These are phyloP conservation scores for Cladosporium austrohemisphaericum DNA, from an alignment of 2,329 filamentous ascomycete genomes.

Conservation along the genomic window DNA sequence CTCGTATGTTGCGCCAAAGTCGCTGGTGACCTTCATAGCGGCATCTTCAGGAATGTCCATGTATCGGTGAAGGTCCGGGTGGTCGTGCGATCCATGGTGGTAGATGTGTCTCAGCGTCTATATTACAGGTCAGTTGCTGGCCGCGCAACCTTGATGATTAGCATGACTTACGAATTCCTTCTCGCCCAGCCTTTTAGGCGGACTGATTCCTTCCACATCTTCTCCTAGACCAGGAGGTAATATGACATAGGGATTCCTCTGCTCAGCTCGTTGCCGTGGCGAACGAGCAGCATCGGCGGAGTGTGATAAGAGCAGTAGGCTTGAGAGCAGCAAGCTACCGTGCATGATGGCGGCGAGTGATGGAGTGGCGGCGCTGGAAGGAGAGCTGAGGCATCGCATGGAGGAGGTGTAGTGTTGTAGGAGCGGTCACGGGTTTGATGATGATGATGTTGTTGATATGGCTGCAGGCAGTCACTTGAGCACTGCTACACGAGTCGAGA, in stretches of 20 bases:
- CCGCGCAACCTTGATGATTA: background rate
- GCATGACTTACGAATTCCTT: conserved; percentile 28
- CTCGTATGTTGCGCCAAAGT: conserved; percentile 32
- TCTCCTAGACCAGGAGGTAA: conserved; percentile 21
- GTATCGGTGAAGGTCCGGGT: conserved; percentile 73
- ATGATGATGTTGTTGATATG: background rate
- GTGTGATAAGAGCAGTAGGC: conserved; percentile 20
- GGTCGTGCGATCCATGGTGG: conserved; percentile 79
- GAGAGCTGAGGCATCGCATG: conserved; percentile 23
- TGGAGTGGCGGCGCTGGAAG: conserved; percentile 13
- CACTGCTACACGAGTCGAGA: background rate
- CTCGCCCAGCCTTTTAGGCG: conserved; percentile 22
- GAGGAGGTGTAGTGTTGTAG: background rate
- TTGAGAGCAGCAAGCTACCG: conserved; percentile 22
- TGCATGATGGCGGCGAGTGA: conserved; percentile 19
- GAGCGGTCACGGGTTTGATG: conserved; percentile 1
- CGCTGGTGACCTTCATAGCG: conserved; percentile 25
- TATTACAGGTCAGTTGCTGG: background rate
- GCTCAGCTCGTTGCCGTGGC: conserved; percentile 19
- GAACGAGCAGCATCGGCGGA: conserved; percentile 21
- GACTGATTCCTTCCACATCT: conserved; percentile 12
- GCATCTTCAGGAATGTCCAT: conserved; percentile 65
- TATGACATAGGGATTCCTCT: conserved; percentile 23
- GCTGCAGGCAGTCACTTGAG: background rate
- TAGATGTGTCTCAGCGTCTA: conserved; percentile 79